Conservation (phyloP, 306 rosid genomes). For the Abrus precatorius region DNA sequence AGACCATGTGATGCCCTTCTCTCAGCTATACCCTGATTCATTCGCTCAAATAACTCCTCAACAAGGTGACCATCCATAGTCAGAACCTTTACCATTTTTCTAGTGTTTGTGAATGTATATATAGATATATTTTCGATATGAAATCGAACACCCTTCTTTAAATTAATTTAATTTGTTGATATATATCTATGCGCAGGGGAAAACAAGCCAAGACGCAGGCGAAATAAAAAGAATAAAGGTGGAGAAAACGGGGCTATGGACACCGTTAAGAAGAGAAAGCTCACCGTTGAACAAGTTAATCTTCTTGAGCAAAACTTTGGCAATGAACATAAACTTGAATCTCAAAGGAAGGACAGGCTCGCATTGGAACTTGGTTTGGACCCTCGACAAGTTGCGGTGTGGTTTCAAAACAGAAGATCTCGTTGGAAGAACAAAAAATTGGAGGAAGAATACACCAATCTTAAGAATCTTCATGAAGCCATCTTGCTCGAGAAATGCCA, state of each 20-base stretch:
- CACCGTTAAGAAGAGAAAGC: constrained; percentile 67
- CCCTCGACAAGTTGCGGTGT: constrained; percentile 81
- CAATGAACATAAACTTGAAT: constrained; percentile 72
- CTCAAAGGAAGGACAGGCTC: constrained; percentile 71
- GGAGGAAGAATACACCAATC: constrained; percentile 66
- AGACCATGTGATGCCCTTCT: constrained; percentile 53
- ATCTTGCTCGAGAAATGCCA: constrained; percentile 54
- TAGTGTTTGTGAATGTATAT: background rate
- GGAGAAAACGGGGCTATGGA: constrained; percentile 42
- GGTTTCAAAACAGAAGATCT: constrained; percentile 87
- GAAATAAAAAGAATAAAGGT: constrained; percentile 57
- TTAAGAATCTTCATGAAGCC: constrained; percentile 62
- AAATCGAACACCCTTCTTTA: background rate
- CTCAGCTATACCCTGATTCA: constrained; percentile 52
- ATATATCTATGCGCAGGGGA: constrained; percentile 40
- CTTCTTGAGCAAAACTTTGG: constrained; percentile 70
- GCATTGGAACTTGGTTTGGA: constrained; percentile 80
- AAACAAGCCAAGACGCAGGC: constrained; percentile 58
- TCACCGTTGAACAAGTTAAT: constrained; percentile 63
- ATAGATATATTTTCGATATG: background rate
- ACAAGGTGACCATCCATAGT: constrained; percentile 58
- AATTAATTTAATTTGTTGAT: background rate
- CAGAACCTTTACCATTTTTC: background rate
- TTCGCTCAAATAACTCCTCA: constrained; percentile 56
- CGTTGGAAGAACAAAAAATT: constrained; percentile 87